These are phyloP conservation scores for Madurella mycetomatis DNA, from an alignment of 2,329 filamentous ascomycete genomes.

Conservation along the genomic window DNA sequence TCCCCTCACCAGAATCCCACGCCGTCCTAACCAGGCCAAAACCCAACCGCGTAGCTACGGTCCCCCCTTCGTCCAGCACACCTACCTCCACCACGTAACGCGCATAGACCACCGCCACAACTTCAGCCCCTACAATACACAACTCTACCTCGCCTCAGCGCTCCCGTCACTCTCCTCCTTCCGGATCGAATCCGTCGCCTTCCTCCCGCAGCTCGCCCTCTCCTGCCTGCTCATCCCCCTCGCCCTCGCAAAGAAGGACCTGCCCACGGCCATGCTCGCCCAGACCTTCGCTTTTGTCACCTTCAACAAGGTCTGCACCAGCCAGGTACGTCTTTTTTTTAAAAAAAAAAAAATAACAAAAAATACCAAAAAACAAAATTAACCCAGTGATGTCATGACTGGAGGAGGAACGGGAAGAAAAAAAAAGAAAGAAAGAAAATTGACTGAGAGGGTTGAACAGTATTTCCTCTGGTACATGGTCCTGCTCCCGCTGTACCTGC, in stretches of 20 bases:
- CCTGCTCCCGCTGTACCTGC: conserved; percentile 86
- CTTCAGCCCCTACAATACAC: conserved; percentile 92
- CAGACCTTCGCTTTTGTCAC: conserved; percentile 97
- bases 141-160: conserved; percentile 82
- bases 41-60: conserved; percentile 52
- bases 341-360: too few relatives aligned
- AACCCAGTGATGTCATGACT: too few relatives aligned
- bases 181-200: conserved; percentile 73
- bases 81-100: conserved; percentile 86
- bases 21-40: not conserved
- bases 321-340: conserved; percentile 61
- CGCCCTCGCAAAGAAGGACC: conserved; percentile 71
- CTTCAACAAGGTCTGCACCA: conserved; percentile 99
- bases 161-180: conserved; percentile 36
- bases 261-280: conserved; percentile 80
- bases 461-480: conserved; percentile 99
- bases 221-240: conserved; percentile 68
- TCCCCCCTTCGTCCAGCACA: conserved; percentile 77
- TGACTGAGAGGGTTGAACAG: conserved; percentile 39
- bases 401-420: too few relatives aligned
- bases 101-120: conserved; percentile 97
- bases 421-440: too few relatives aligned
- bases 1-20: not conserved
- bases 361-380: too few relatives aligned
- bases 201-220: conserved; percentile 80